Conservation (phyloP, 805 yeast species). For the Barnettozyma wickerhamii region DNA sequence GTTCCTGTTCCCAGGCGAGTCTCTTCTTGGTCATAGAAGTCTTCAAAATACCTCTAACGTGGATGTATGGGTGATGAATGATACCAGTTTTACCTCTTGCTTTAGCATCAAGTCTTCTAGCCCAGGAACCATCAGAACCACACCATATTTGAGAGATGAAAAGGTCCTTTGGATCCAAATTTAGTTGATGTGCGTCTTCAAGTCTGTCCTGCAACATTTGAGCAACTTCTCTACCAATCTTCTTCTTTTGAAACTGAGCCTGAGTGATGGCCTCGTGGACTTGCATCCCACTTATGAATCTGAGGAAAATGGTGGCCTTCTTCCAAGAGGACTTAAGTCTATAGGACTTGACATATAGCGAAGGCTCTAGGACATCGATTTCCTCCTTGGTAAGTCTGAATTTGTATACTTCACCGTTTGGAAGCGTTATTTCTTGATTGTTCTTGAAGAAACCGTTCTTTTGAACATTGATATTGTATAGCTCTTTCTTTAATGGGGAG, state of each 20-base stretch:
- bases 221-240: slow-evolving; percentile 74
- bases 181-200: slow-evolving; percentile 58
- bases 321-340: slow-evolving; percentile 86
- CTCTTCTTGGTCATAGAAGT: slow-evolving; percentile 61
- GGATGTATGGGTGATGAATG: slow-evolving; percentile 70
- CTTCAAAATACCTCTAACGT: slow-evolving; percentile 73
- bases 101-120: slow-evolving; percentile 69
- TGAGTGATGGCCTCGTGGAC: slow-evolving; percentile 84
- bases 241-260: slow-evolving; percentile 81
- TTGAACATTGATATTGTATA: slow-evolving; percentile 58
- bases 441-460: slow-evolving; percentile 65
- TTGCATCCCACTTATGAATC: slow-evolving; percentile 69
- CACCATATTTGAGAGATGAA: slow-evolving; percentile 84
- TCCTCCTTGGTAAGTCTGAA: slow-evolving; percentile 59
- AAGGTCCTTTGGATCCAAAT: slow-evolving; percentile 54
- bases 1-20: slow-evolving; percentile 51
- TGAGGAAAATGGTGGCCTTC: slow-evolving; percentile 74
- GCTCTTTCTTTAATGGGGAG: slow-evolving; percentile 64
- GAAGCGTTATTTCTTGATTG: slow-evolving; percentile 42
- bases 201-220: slow-evolving; percentile 70
- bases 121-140: slow-evolving; percentile 81
- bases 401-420: slow-evolving; percentile 44
- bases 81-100: slow-evolving; percentile 91
- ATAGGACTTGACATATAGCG: slow-evolving; percentile 74
- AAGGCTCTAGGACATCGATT: slow-evolving; percentile 79